phyloP scores from a whole-genome alignment of 768 basidiomycete species.

The Boletus reticulatus region DNA sequence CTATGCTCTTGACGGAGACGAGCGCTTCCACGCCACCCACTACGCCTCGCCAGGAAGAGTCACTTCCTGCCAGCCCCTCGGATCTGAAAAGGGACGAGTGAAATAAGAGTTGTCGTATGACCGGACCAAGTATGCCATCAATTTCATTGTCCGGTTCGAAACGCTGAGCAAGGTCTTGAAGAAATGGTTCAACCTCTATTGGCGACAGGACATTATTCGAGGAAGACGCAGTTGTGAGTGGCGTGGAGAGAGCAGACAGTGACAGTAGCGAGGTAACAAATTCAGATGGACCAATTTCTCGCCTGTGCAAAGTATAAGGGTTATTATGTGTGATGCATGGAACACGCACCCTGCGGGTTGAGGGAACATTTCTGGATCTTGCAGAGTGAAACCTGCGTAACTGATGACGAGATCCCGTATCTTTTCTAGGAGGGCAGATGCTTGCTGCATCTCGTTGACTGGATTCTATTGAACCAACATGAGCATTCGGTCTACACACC shows the following conservation, averaged over 20 bases:
- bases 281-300: slow-evolving; percentile 73
- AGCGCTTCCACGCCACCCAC: slow-evolving; percentile 79
- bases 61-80: slow-evolving; percentile 70
- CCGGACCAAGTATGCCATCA: slow-evolving; percentile 73
- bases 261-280: slow-evolving; percentile 80
- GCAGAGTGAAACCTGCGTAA: slow-evolving; percentile 84
- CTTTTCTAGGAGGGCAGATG: slow-evolving; percentile 65
- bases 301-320: slow-evolving; percentile 41
- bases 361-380: slow-evolving; percentile 94
- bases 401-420: slow-evolving; percentile 81
- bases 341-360: slow-evolving; percentile 70
- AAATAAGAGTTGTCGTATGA: slow-evolving; percentile 59
- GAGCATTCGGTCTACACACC: slow-evolving; percentile 35
- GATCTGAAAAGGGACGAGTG: slow-evolving; percentile 62
- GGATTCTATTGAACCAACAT: slow-evolving; percentile 42
- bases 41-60: slow-evolving; percentile 84
- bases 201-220: slow-evolving; percentile 53
- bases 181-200: slow-evolving; percentile 72
- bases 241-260: slow-evolving; percentile 64
- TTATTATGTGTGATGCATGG: neutral
- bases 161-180: slow-evolving; percentile 78
- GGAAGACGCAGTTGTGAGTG: slow-evolving; percentile 51
- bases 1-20: slow-evolving; percentile 79
- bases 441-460: slow-evolving; percentile 55
- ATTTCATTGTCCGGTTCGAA: slow-evolving; percentile 82